Evolutionary conservation across 495 filamentous ascomycete species (phyloP), one percentile per base, ranked within the genome.

Genomic region (Tuber umbilicatum): DNA sequence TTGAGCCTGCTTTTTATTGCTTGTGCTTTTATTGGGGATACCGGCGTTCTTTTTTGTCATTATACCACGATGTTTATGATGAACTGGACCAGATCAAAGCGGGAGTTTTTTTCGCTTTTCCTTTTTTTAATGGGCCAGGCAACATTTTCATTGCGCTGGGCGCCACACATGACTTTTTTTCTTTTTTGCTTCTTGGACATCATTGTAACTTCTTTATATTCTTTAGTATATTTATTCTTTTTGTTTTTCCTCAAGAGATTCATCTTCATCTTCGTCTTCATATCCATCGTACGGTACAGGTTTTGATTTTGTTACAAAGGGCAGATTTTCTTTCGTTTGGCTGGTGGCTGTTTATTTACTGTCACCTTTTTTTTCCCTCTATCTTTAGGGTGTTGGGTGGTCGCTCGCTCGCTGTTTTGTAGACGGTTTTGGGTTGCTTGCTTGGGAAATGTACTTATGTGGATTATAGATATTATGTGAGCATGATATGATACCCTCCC

Each of bases 101-200:
- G 55, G 55, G 43, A 76, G 68, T 50, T 31, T 16, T 77, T 77
- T 78, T 69, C 47, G 73, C 77, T 78, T 50, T 78, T 77, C 68
- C 50, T 42, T 71, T 76, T 78, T 64, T 31, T 14, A 64, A 64
- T 64, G 55, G 55, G 55, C 55, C 55, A 64, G 55, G 55, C 55
- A 64, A 64, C 55, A 64, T 64, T 64, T 31, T 64, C n/a, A 31
- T 64, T 64, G 55, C 55, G 55, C 55, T 64, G 55, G 55, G 55
- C 55, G 55, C 55, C 55, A 19, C 21, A 31, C 3, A 64, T 64
- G n/a, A n/a, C 27, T 31, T 64, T 60, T 60, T 31, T 31, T 64
- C 17, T 31, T 31, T 64, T 17, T 64, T 64, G 23, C n/a, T 64
- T 64, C 27, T 64, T 64, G 31, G 55, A 31, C 27, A 64, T 31